These are phyloP conservation scores for Nicotiana undulata DNA, from an alignment of 257 asterid species.

Conservation along the genomic window DNA sequence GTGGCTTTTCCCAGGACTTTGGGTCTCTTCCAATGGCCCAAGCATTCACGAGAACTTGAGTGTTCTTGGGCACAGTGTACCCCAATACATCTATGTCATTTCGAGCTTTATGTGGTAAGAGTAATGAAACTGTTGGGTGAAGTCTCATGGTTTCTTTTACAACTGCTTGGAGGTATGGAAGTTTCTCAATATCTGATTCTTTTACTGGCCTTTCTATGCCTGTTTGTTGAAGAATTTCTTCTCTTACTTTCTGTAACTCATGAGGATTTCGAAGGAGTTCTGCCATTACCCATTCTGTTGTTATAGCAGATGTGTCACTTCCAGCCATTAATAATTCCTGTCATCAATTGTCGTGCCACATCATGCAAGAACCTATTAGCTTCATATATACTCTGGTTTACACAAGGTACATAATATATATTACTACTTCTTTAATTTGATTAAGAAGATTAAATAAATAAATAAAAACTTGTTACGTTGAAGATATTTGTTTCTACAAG, in stretches of 20 bases:
- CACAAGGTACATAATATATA: no score
- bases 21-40: background rate
- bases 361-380: background rate
- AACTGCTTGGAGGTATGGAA: background rate
- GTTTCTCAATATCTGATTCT: background rate
- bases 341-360: background rate
- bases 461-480: no score
- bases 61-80: background rate
- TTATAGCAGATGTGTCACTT: background rate
- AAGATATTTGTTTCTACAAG: no score
- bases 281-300: conserved; percentile 4
- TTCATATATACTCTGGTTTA: no score
- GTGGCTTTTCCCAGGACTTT: background rate
- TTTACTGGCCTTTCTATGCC: background rate
- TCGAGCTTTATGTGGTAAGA: background rate
- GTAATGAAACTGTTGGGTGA: background rate
- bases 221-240: background rate
- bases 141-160: background rate
- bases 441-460: no score
- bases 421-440: no score
- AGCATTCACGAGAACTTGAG: background rate
- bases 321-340: background rate
- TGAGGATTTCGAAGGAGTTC: background rate
- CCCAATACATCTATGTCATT: background rate
- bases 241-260: background rate